Conservation (phyloP, 2,329 filamentous ascomycete genomes). For the Cylindrodendrum hubeiense region DNA sequence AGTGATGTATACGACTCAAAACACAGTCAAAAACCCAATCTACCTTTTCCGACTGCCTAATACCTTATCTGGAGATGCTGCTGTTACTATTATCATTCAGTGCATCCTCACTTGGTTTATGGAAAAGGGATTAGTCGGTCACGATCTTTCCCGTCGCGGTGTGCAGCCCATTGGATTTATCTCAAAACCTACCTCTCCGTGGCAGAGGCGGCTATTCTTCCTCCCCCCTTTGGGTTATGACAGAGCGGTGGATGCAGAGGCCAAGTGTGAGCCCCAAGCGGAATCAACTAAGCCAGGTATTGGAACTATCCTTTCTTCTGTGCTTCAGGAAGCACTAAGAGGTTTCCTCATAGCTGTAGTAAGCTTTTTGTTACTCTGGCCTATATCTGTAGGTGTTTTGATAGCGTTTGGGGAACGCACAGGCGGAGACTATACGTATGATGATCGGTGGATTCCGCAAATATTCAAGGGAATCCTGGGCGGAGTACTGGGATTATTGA, state of each 20-base stretch:
- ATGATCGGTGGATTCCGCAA: slow-evolving; percentile 58
- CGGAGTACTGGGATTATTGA: slow-evolving; percentile 58
- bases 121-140: slow-evolving; percentile 60
- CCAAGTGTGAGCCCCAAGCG: slow-evolving; percentile 2
- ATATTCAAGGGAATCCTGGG: slow-evolving; percentile 64
- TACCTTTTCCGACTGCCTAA: slow-evolving; percentile 63
- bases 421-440: slow-evolving; percentile 59
- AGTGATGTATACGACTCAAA: slow-evolving; percentile 62
- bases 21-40: slow-evolving; percentile 54
- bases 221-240: slow-evolving; percentile 9
- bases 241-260: not conserved
- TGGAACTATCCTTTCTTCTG: not conserved
- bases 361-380: slow-evolving; percentile 59
- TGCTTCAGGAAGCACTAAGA: slow-evolving; percentile 47
- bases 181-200: slow-evolving; percentile 47
- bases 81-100: slow-evolving; percentile 64
- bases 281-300: slow-evolving; percentile 1
- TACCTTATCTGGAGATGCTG: slow-evolving; percentile 62
- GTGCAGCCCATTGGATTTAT: slow-evolving; percentile 62
- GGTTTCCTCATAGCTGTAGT: slow-evolving; percentile 46
- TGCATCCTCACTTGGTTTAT: slow-evolving; percentile 64
- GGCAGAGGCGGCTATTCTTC: slow-evolving; percentile 55
- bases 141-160: slow-evolving; percentile 59
- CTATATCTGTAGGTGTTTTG: slow-evolving; percentile 57
- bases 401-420: slow-evolving; percentile 50